Base-by-base conservation (phyloP, 2,329 filamentous ascomycete species). In the Cladosporium halotolerans region DNA sequence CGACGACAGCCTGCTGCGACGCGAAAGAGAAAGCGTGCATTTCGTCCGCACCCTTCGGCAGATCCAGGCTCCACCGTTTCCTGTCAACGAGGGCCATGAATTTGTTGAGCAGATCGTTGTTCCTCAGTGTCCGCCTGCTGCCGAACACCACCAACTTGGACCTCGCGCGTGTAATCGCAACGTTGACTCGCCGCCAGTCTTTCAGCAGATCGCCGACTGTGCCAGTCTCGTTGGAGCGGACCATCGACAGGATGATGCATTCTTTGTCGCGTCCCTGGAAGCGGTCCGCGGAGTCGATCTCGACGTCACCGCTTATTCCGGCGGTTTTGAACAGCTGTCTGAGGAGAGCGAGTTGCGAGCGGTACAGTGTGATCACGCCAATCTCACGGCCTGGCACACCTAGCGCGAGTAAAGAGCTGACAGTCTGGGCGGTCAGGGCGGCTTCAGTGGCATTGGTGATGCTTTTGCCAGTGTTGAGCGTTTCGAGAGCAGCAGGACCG, bases 241-340 rank as follows among this genome's bases (percentile, higher is more conserved):
- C 93, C 31, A 95, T 84, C 52, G 83, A 89, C 8, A 99, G 79
- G 11, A 99, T 82, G 0, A 97, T 81, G 2, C 95, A 85, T 65
- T 96, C 90, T 68, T 99, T 99, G 72, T 99, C 93, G 9, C 93
- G 82, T 6, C 93, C 93, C 68, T 99, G 93, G 70, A 96, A 99
- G 42, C 92, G 89, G 71, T 99, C 93, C 3, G 93, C 91, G 0
- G 93, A 97, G 70, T 99, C 90, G 79, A 97, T 90, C 71, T 99
- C 93, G 1, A 99, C 83, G 2, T 81, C 80, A 0, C 72, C 0
- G 76, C 72, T 42, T 62, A 72, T 44, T 61, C 70, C 58, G 55
- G 69, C 53, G 3, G 55, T 50, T 16, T 60, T 62, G 33, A 96
- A 80, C 9, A 78, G 78, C 56, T 91, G 82, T 59, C 88, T 88